phyloP scores from a whole-genome alignment of 176 grass and related monocot genomes.

The Alloteropsis semialata region DNA sequence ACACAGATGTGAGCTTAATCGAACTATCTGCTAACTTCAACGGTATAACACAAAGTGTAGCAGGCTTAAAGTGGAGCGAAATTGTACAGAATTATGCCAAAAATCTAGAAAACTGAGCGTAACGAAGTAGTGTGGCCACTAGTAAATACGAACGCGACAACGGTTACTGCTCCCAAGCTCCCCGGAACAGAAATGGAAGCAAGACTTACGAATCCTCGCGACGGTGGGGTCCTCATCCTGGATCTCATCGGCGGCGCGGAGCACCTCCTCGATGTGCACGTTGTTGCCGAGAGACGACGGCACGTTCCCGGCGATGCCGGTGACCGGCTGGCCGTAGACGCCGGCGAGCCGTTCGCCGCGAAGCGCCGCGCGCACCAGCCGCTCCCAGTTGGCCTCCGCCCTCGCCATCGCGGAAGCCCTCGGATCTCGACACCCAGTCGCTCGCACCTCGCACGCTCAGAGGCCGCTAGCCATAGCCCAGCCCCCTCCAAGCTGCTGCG shows the following conservation, averaged over 20 bases:
- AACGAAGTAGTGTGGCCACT: background rate
- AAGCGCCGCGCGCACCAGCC: conserved; percentile 77
- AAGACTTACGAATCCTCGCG: conserved; percentile 73
- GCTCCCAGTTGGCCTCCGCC: conserved; percentile 87
- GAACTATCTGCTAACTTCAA: background rate
- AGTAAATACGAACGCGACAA: background rate
- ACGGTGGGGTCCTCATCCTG: conserved; percentile 82
- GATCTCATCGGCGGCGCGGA: conserved; percentile 92
- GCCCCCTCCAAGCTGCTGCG: background rate
- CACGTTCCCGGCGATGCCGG: conserved; percentile 70
- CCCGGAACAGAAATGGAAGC: background rate
- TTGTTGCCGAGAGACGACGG: conserved; percentile 77
- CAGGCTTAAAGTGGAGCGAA: background rate
- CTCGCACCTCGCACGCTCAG: background rate
- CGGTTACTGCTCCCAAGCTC: background rate
- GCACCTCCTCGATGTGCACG: conserved; percentile 86
- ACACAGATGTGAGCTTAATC: background rate
- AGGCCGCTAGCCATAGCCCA: conserved; percentile 8
- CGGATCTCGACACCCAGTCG: background rate
- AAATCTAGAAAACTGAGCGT: background rate
- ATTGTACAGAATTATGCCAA: background rate
- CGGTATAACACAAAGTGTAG: background rate
- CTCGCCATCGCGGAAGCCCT: conserved; percentile 44
- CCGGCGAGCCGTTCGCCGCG: conserved; percentile 50
- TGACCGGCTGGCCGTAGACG: conserved; percentile 35